phyloP scores from a whole-genome alignment of 2,329 filamentous ascomycete species.

The Didymella sp. region DNA sequence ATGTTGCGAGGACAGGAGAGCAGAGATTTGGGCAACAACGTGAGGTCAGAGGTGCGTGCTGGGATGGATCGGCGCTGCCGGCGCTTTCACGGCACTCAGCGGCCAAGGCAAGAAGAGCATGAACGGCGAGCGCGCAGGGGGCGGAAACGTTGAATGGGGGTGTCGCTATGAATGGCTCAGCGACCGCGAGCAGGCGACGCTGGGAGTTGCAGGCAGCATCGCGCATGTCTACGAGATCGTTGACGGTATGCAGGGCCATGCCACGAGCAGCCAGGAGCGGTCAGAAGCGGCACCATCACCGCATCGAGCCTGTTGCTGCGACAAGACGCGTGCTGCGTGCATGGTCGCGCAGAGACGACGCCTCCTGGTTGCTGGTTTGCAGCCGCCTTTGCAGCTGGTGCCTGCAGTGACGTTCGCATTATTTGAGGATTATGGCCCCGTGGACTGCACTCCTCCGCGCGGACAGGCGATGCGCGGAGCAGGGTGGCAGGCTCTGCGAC shows the following conservation, averaged over 20 bases:
- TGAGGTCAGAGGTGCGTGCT: conserved; percentile 17
- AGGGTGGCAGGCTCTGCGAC: background rate
- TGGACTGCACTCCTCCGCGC: background rate
- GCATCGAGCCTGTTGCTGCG: conserved; percentile 14
- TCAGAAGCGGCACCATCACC: background rate
- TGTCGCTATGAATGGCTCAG: conserved; percentile 8
- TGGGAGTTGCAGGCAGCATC: conserved; percentile 16
- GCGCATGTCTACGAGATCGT: conserved; percentile 16
- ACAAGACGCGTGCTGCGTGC: conserved; percentile 4
- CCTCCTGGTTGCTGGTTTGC: background rate
- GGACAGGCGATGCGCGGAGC: background rate
- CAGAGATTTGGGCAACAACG: conserved; percentile 23
- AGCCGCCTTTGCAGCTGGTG: background rate
- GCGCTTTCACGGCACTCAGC: conserved; percentile 7
- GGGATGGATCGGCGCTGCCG: conserved; percentile 8
- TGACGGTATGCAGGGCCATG: conserved; percentile 12
- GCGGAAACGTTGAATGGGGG: conserved; percentile 6
- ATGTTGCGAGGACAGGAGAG: conserved; percentile 16
- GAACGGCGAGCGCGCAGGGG: conserved; percentile 14
- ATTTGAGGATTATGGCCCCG: background rate
- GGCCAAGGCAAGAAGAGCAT: conserved; percentile 18
- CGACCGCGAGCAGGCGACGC: conserved; percentile 11
- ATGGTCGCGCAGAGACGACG: background rate
- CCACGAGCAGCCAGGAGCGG: background rate
- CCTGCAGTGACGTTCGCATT: conserved; percentile 13